These are phyloP conservation scores for Bocquillonia castaneifolia DNA, from an alignment of 441 rosid species.

Conservation along the genomic window DNA sequence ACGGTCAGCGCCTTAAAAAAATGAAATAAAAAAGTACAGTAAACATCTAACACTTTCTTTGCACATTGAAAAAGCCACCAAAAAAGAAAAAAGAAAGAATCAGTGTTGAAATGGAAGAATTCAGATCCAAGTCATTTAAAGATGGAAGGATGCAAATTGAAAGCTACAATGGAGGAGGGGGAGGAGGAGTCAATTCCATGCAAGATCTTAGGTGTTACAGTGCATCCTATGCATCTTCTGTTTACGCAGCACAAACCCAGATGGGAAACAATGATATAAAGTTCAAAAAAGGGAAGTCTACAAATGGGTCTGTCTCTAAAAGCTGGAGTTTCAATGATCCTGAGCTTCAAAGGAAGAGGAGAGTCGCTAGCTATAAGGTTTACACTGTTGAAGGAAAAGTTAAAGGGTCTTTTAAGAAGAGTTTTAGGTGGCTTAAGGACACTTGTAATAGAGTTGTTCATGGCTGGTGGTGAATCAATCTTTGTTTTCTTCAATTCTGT, in stretches of 20 bases:
- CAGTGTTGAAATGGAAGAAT: constrained; percentile 35
- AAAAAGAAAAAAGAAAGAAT: background rate
- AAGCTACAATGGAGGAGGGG: constrained; percentile 18
- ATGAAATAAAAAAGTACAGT: background rate
- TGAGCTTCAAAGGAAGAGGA: constrained; percentile 63
- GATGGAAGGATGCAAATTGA: constrained; percentile 37
- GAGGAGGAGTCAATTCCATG: constrained; percentile 31
- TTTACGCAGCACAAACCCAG: constrained; percentile 30
- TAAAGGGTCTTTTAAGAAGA: constrained; percentile 61
- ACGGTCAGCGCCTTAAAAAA: background rate
- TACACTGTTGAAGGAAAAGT: constrained; percentile 62
- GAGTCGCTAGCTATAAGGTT: constrained; percentile 67
- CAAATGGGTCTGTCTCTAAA: constrained; percentile 33
- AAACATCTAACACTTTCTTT: background rate
- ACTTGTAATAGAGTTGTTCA: constrained; percentile 39
- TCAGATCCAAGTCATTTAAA: constrained; percentile 43
- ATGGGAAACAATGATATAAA: constrained; percentile 26
- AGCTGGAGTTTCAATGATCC: constrained; percentile 54
- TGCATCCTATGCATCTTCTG: constrained; percentile 43
- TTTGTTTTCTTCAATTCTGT: background rate
- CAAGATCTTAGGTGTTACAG: constrained; percentile 71
- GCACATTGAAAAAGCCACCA: background rate
- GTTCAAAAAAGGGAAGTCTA: constrained; percentile 47
- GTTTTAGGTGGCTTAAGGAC: constrained; percentile 59
- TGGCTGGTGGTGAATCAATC: constrained; percentile 37